These are phyloP conservation scores for carrot (Daucus carota) DNA, from an alignment of 129 eudicot species.

Conservation along the genomic window DH1_v3.0 NC_030384.2:34615001-34615500, in stretches of 20 bases:
- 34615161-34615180: too few species aligned
- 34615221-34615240: neutral
- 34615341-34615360: neutral
- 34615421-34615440: neutral
- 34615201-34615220: neutral
- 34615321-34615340: too few species aligned
- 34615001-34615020: neutral
- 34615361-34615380: neutral
- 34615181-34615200: neutral
- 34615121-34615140: neutral
- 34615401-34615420: neutral
- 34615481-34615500: conserved; percentile 25
- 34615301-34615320: too few species aligned
- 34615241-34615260: neutral
- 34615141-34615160: neutral
- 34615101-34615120: neutral
- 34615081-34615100: neutral
- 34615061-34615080: neutral
- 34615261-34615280: neutral
- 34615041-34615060: neutral
- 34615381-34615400: neutral
- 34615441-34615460: neutral
- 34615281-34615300: neutral
- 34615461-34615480: neutral
- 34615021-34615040: neutral